Conservation (phyloP, 2,329 filamentous ascomycete genomes). For the Sporothrix euskadiensis region DNA sequence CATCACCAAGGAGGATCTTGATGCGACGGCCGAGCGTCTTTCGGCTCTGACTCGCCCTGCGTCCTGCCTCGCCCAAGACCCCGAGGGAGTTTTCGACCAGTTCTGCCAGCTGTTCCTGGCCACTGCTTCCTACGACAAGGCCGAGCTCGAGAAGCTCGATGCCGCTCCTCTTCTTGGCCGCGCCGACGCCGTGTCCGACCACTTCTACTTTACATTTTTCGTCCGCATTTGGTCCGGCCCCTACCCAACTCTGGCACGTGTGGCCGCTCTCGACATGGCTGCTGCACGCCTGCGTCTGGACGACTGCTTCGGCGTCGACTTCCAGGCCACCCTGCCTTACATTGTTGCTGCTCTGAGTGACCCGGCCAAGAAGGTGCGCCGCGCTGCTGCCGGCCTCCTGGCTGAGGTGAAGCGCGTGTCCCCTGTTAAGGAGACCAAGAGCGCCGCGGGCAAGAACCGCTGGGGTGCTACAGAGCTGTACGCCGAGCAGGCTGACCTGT, state of each 20-base stretch:
- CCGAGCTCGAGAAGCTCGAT: constrained; percentile 54
- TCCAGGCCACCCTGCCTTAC: constrained; percentile 84
- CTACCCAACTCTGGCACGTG: constrained; percentile 67
- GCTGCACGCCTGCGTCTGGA: constrained; percentile 57
- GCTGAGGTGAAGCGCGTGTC: constrained; percentile 56
- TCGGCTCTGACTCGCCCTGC: constrained; percentile 36
- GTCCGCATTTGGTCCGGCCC: constrained; percentile 71
- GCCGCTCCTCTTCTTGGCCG: constrained; percentile 56
- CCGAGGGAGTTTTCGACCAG: constrained; percentile 57
- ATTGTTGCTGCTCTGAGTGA: constrained; percentile 73
- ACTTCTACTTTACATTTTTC: constrained; percentile 74
- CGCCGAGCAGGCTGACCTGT: constrained; percentile 53
- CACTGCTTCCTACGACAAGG: constrained; percentile 50
- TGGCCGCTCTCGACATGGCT: constrained; percentile 67
- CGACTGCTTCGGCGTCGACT: constrained; percentile 57
- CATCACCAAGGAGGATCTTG: constrained; percentile 40
- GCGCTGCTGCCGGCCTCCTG: constrained; percentile 69
- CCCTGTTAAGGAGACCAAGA: constrained; percentile 33
- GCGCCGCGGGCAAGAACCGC: constrained; percentile 25
- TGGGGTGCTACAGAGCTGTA: constrained; percentile 71
- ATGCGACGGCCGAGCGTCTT: constrained; percentile 44
- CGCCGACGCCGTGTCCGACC: constrained; percentile 56
- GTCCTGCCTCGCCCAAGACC: constrained; percentile 55
- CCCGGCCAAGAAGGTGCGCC: constrained; percentile 71
- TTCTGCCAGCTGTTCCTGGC: constrained; percentile 59